A percentile compares a stretch with the other conserved stretches of the same genome.
Evolutionary conservation across 129 eudicot genomes (phyloP).

Genomic region (Pulicaria dysenterica): DNA sequence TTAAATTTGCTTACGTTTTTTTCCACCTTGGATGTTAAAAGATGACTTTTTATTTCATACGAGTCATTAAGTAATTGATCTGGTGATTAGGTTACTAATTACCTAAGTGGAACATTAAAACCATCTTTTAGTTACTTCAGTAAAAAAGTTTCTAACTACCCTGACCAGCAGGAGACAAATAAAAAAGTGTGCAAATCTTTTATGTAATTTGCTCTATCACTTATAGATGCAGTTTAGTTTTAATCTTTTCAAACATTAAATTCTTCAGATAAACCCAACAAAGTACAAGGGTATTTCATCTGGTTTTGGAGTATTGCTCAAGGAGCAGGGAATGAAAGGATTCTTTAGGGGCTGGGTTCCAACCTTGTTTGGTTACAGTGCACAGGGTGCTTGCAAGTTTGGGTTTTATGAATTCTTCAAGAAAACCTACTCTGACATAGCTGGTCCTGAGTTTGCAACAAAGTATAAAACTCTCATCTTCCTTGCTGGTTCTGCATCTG

Average conservation of each 20-base stretch:
- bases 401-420: slow-evolving; percentile 84
- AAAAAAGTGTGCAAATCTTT: no score
- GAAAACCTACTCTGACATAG: slow-evolving; percentile 75
- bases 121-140: no score
- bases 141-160: no score
- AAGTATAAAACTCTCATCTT: slow-evolving; percentile 76
- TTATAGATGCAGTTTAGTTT: neutral
- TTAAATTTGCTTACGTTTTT: no score
- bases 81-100: no score
- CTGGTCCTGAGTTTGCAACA: slow-evolving; percentile 72
- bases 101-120: no score
- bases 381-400: slow-evolving; percentile 85
- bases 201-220: no score
- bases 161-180: no score
- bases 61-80: no score
- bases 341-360: slow-evolving; percentile 83
- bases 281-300: slow-evolving; percentile 75
- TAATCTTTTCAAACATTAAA: neutral
- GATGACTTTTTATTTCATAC: no score
- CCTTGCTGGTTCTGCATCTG: slow-evolving; percentile 87
- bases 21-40: no score
- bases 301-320: slow-evolving; percentile 60
- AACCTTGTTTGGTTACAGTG: slow-evolving; percentile 75
- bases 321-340: slow-evolving; percentile 68
- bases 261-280: slow-evolving; percentile 60